Conservation (phyloP, 768 basidiomycete species). For the Mycena latifolia region DNA sequence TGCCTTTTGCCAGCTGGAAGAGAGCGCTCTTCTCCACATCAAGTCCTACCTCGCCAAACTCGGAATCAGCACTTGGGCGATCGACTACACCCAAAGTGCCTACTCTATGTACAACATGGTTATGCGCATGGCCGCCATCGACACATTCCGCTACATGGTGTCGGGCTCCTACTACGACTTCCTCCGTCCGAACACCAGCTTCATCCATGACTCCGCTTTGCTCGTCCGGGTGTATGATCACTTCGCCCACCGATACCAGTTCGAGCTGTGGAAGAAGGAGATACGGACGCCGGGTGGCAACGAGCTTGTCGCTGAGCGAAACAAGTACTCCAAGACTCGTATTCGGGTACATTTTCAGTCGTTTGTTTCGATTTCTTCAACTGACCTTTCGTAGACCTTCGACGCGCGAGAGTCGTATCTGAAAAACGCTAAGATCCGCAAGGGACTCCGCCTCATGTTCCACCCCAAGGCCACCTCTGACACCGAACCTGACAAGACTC, state of each 20-base stretch:
- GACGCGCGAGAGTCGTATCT: neutral
- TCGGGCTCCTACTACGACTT: neutral
- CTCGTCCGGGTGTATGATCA: constrained; percentile 13
- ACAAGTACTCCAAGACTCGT: neutral
- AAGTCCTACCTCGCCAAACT: constrained; percentile 1
- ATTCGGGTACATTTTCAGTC: constrained; percentile 3
- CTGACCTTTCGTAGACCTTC: neutral
- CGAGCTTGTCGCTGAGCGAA: neutral
- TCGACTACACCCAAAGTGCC: constrained; percentile 7
- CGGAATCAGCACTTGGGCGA: constrained; percentile 7
- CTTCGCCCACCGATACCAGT: constrained; percentile 8
- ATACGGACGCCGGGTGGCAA: constrained; percentile 15
- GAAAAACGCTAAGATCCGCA: neutral
- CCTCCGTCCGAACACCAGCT: constrained; percentile 1
- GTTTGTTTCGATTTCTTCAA: neutral
- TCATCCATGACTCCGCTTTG: constrained; percentile 1
- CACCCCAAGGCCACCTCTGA: constrained; percentile 22
- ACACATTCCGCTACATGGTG: constrained; percentile 4
- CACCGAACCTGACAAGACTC: constrained; percentile 11
- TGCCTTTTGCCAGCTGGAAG: constrained; percentile 6
- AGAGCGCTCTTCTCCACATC: neutral
- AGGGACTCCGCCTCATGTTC: neutral
- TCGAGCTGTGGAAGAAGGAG: constrained; percentile 8
- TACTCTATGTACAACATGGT: constrained; percentile 19
- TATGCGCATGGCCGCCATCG: constrained; percentile 16